phyloP scores from a whole-genome alignment of 164 flowering plant genomes.

The Brasenia schreberi region DNA sequence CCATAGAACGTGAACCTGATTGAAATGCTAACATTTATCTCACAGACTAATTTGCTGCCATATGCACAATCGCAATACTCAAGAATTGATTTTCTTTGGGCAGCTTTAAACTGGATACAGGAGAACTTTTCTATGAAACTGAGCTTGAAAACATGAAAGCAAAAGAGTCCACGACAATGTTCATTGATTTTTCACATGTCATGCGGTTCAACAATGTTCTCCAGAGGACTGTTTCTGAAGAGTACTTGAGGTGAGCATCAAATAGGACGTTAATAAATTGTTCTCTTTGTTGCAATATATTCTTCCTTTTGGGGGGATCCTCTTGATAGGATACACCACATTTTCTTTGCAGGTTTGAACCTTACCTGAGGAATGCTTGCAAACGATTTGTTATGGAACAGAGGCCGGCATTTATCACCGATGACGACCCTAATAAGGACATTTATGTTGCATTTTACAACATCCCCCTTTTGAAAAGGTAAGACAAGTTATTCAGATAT shows the following conservation, averaged over 20 bases:
- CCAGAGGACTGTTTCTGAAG: conserved; percentile 74
- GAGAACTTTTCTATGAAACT: conserved; percentile 43
- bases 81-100: too few species aligned
- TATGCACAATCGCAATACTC: too few species aligned
- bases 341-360: conserved; percentile 46
- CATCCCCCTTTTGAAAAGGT: conserved; percentile 68
- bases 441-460: conserved; percentile 80
- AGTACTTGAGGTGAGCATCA: conserved; percentile 52
- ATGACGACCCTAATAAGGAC: conserved; percentile 83
- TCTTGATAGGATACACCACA: neutral
- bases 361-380: conserved; percentile 80
- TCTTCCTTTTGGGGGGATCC: neutral
- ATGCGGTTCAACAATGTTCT: conserved; percentile 63
- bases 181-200: conserved; percentile 90
- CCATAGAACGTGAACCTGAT: too few species aligned
- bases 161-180: conserved; percentile 76
- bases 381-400: conserved; percentile 82
- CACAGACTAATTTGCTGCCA: too few species aligned
- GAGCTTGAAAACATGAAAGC: conserved; percentile 66
- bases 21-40: too few species aligned
- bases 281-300: neutral
- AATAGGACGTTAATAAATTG: neutral
- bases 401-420: conserved; percentile 56
- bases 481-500: neutral
- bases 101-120: conserved; percentile 37